Evolutionary conservation across 1,139 yeast species (phyloP).

Genomic region (Scheffersomyces titani): DNA sequence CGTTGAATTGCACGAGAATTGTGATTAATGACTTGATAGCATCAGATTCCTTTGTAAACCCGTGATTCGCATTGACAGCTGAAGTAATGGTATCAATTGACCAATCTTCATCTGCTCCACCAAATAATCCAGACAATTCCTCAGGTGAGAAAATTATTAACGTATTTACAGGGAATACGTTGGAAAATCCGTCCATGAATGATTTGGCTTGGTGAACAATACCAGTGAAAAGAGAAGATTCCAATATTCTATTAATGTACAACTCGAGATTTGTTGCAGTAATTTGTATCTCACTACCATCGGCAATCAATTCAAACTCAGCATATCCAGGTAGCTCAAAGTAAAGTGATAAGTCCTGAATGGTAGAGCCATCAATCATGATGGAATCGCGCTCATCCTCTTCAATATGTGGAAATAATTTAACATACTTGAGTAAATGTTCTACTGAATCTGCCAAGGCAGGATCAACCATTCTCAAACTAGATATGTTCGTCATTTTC

Average conservation of each 20-base stretch:
- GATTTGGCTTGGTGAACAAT: conserved; percentile 63
- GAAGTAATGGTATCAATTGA: conserved; percentile 58
- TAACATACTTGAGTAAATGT: conserved; percentile 49
- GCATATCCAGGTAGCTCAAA: conserved; percentile 82
- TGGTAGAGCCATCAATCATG: conserved; percentile 39
- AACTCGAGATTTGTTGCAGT: conserved; percentile 54
- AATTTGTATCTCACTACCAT: conserved; percentile 57
- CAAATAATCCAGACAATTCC: conserved; percentile 69
- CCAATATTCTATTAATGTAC: conserved; percentile 61
- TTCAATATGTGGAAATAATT: conserved; percentile 20
- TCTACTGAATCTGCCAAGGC: conserved; percentile 62
- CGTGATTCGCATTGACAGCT: conserved; percentile 85
- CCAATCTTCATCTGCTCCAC: conserved; percentile 86
- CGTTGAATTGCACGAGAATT: conserved; percentile 56
- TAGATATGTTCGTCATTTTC: conserved; percentile 38
- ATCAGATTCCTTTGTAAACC: conserved; percentile 72
- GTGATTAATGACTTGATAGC: conserved; percentile 61
- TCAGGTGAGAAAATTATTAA: conserved; percentile 69
- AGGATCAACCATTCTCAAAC: conserved; percentile 57
- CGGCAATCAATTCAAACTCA: conserved; percentile 54
- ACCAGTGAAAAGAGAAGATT: conserved; percentile 65
- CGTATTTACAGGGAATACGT: conserved; percentile 79
- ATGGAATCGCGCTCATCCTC: conserved; percentile 24
- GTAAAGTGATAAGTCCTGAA: conserved; percentile 58
- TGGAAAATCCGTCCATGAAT: conserved; percentile 80